phyloP scores from a whole-genome alignment of 2,329 filamentous ascomycete species.

The Colletotrichum lentis region DNA sequence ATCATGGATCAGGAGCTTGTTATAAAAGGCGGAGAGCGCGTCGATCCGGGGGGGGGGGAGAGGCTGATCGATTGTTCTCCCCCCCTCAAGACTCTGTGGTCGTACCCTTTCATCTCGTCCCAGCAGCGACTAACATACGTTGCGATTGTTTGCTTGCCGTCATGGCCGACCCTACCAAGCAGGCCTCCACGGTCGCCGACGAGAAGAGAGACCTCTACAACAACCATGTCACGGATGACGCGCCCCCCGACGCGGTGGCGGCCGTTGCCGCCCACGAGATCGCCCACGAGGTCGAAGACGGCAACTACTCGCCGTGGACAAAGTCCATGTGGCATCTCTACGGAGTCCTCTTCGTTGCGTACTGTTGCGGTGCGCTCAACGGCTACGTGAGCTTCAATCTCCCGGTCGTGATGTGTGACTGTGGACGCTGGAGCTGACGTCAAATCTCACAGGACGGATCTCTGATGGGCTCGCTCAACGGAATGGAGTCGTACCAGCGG shows the following conservation, averaged over 20 bases:
- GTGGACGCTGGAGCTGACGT: neutral
- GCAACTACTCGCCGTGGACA: conserved; percentile 38
- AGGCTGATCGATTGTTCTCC: neutral
- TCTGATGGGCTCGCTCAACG: conserved; percentile 43
- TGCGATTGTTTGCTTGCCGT: neutral
- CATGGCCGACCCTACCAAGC: conserved; percentile 19
- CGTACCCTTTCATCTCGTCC: neutral
- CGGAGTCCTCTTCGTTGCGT: conserved; percentile 37
- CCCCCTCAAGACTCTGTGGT: neutral
- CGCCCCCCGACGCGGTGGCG: conserved; percentile 15
- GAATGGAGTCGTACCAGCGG: conserved; percentile 42
- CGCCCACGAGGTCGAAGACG: conserved; percentile 33
- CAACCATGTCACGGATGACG: conserved; percentile 17
- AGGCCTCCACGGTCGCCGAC: neutral
- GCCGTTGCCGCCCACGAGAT: conserved; percentile 32
- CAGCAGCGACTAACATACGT: neutral
- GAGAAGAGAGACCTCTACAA: conserved; percentile 18
- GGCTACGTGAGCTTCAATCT: conserved; percentile 18
- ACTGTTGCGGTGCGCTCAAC: conserved; percentile 37
- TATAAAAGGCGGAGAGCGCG: conserved; percentile 23
- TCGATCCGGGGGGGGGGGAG: neutral
- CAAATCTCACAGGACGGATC: conserved; percentile 35
- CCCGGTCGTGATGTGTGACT: no score
- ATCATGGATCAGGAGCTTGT: neutral
- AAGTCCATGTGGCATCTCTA: conserved; percentile 38